Evolutionary conservation across 1,139 yeast genomes (phyloP).

Genomic region (Suzukiozyma palmioleophila): DNA sequence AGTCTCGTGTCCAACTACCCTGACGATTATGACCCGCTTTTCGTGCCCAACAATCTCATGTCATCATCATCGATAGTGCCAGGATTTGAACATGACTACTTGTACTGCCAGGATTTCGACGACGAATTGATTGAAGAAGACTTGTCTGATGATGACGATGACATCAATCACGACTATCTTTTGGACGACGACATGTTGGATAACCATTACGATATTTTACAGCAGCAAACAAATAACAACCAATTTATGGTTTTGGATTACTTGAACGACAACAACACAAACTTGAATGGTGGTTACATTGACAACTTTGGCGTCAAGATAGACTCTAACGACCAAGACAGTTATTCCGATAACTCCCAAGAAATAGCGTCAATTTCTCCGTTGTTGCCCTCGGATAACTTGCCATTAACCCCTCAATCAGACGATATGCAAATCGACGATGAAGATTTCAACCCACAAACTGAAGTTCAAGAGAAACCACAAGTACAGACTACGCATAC

Average conservation of each 20-base stretch:
- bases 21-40: neutral
- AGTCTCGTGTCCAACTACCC: neutral
- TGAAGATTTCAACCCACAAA: neutral
- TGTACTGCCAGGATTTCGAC: slow-evolving; percentile 1
- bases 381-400: neutral
- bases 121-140: slow-evolving; percentile 19
- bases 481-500: neutral
- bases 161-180: slow-evolving; percentile 7
- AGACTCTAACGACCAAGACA: neutral
- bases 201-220: neutral
- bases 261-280: neutral
- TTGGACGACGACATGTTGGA: slow-evolving; percentile 1
- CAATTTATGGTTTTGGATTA: slow-evolving; percentile 1
- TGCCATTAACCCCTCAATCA: slow-evolving; percentile 1
- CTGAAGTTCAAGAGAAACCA: slow-evolving; percentile 2
- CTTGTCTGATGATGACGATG: slow-evolving; percentile 26
- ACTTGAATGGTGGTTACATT: slow-evolving; percentile 8
- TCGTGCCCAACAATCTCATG: neutral
- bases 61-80: slow-evolving; percentile 17
- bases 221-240: neutral
- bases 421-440: slow-evolving; percentile 1
- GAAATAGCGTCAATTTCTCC: slow-evolving; percentile 4
- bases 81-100: slow-evolving; percentile 34
- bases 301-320: slow-evolving; percentile 8
- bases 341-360: slow-evolving; percentile 1